These are phyloP conservation scores for Celoporthe dispersa DNA, from an alignment of 2,329 filamentous ascomycete genomes.

Conservation along the genomic window DNA sequence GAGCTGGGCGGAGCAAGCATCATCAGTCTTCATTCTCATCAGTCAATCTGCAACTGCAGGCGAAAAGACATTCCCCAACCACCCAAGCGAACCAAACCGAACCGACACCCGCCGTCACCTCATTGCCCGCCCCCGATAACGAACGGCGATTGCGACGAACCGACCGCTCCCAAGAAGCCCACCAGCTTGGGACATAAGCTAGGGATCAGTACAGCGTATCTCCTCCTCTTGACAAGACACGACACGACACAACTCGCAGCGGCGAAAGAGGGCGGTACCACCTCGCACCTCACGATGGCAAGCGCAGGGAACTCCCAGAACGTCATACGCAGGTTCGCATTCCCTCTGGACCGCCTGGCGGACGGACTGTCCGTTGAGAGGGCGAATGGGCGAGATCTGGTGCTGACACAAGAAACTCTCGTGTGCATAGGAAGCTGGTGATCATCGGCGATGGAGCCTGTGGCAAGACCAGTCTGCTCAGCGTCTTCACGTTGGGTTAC, in stretches of 20 bases:
- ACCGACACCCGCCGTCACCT: constrained; percentile 8
- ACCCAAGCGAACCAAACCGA: constrained; percentile 8
- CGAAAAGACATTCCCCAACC: constrained; percentile 1
- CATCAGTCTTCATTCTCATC: not conserved
- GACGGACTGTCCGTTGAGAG: constrained; percentile 11
- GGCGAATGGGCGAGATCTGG: not conserved
- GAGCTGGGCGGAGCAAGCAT: not conserved
- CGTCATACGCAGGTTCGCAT: constrained; percentile 44
- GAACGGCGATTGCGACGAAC: constrained; percentile 11
- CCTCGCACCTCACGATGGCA: constrained; percentile 38
- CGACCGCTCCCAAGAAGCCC: constrained; percentile 20
- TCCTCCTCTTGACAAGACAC: not conserved
- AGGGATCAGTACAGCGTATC: not conserved
- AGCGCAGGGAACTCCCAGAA: constrained; percentile 39
- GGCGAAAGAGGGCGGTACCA: constrained; percentile 17
- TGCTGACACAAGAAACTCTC: constrained; percentile 17
- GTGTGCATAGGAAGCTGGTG: constrained; percentile 77
- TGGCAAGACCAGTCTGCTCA: constrained; percentile 95
- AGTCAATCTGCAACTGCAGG: constrained; percentile 14
- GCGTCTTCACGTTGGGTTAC: constrained; percentile 96
- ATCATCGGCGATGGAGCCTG: constrained; percentile 98
- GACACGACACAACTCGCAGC: not conserved
- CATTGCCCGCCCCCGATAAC: constrained; percentile 14
- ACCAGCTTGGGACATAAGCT: constrained; percentile 11
- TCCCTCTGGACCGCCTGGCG: constrained; percentile 5